phyloP scores from a whole-genome alignment of 2,329 filamentous ascomycete genomes.

The Fusarium keratoplasticum region DNA sequence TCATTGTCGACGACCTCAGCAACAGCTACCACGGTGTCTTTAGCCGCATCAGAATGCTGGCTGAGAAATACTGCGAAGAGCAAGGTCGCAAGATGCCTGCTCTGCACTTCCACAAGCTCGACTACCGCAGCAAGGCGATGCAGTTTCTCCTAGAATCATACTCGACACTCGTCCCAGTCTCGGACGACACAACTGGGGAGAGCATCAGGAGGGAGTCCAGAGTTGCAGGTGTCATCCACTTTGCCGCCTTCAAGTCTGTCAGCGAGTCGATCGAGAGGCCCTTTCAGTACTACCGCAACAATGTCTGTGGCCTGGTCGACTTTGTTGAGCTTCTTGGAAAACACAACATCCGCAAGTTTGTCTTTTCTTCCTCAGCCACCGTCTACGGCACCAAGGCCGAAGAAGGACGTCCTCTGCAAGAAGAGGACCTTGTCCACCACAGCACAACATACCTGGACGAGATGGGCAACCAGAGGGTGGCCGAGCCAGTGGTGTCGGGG shows the following conservation, averaged over 20 bases:
- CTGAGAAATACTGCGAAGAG: constrained; percentile 16
- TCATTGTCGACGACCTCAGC: constrained; percentile 58
- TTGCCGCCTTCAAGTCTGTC: constrained; percentile 75
- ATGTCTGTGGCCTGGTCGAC: constrained; percentile 72
- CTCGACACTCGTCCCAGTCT: constrained; percentile 27
- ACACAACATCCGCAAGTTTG: constrained; percentile 72
- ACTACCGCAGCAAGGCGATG: constrained; percentile 53
- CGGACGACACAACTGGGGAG: not conserved
- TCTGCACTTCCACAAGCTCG: constrained; percentile 53
- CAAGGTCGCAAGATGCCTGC: constrained; percentile 30
- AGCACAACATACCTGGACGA: constrained; percentile 60
- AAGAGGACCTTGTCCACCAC: constrained; percentile 51
- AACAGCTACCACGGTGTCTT: constrained; percentile 54
- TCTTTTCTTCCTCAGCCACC: constrained; percentile 76
- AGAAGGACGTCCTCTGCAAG: constrained; percentile 62
- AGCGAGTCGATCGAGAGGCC: constrained; percentile 71
- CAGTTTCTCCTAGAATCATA: constrained; percentile 52
- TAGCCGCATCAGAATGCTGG: constrained; percentile 21
- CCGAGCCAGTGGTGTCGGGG: constrained; percentile 50
- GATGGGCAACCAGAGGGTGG: constrained; percentile 50
- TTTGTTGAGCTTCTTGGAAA: constrained; percentile 68
- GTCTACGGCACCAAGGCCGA: constrained; percentile 71
- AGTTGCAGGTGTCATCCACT: constrained; percentile 71
- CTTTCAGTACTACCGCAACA: constrained; percentile 75
- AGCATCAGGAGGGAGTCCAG: constrained; percentile 19